Percentiles rank a stretch among this genome's conserved stretches.
Evolutionary conservation across 1,284 basidiomycete species (phyloP).

Genomic region (Somion occarium): DNA sequence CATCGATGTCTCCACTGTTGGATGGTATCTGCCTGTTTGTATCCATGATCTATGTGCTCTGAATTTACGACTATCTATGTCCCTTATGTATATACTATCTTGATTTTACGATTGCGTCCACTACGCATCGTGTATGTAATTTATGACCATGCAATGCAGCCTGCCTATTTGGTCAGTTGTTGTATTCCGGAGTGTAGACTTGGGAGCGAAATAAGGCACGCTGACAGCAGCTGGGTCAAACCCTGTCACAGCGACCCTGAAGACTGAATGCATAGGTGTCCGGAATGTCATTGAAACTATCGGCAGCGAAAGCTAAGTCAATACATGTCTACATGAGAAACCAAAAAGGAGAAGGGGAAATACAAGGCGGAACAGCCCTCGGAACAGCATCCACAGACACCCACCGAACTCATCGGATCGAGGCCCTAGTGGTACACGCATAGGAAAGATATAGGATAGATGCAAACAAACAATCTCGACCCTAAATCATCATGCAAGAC

Average conservation of each 20-base stretch:
- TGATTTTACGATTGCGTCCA: too few species aligned
- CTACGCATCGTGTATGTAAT: too few species aligned
- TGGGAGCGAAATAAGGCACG: too few species aligned
- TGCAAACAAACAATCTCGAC: neutral
- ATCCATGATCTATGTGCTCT: neutral
- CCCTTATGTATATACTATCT: neutral
- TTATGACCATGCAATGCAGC: too few species aligned
- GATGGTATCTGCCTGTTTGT: too few species aligned
- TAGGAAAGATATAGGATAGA: neutral
- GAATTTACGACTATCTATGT: neutral
- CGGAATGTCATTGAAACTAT: neutral
- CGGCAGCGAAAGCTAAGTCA: neutral
- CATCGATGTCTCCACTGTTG: too few species aligned
- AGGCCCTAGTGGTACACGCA: neutral
- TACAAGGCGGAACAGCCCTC: too few species aligned
- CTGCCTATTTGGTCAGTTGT: too few species aligned
- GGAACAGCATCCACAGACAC: neutral
- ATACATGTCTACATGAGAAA: neutral
- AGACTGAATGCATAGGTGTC: too few species aligned
- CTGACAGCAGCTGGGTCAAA: too few species aligned
- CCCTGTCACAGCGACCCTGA: neutral
- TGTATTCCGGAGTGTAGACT: too few species aligned
- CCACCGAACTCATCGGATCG: neutral
- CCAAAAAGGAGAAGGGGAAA: too few species aligned
- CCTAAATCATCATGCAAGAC: conserved; percentile 16